These are phyloP conservation scores for Picea abies DNA, from an alignment of 83 land plant genomes.

Conservation along the genomic window DNA sequence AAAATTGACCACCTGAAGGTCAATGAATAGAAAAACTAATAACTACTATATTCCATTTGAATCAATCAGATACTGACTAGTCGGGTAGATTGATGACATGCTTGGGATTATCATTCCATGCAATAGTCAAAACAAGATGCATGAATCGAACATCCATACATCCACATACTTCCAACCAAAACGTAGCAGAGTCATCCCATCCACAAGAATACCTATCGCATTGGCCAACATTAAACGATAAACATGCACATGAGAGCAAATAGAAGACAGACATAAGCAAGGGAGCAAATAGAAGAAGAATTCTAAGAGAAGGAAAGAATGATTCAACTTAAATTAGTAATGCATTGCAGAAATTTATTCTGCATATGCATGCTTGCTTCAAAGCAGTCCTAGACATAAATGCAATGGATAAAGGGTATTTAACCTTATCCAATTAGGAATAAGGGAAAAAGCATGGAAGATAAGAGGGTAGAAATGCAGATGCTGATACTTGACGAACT, in stretches of 20 bases:
- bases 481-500: not conserved
- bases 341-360: conserved; percentile 8
- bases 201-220: not conserved
- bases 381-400: not conserved
- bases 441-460: not conserved
- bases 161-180: not conserved
- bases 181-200: not conserved
- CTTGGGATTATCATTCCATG: conserved; percentile 1
- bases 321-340: not conserved
- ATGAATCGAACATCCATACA: conserved; percentile 2
- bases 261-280: not conserved
- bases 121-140: conserved; percentile 5
- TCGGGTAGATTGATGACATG: not conserved
- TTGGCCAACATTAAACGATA: not conserved
- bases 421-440: not conserved
- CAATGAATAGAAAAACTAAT: conserved; percentile 1
- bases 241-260: conserved; percentile 1
- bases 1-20: not conserved
- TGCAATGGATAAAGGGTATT: not conserved
- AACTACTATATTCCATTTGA: not conserved
- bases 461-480: not conserved
- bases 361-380: not conserved
- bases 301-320: not conserved
- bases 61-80: not conserved
- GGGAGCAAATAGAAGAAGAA: not conserved